phyloP scores from a whole-genome alignment of 305 asterid species.

The Fraxinus baroniana region DNA sequence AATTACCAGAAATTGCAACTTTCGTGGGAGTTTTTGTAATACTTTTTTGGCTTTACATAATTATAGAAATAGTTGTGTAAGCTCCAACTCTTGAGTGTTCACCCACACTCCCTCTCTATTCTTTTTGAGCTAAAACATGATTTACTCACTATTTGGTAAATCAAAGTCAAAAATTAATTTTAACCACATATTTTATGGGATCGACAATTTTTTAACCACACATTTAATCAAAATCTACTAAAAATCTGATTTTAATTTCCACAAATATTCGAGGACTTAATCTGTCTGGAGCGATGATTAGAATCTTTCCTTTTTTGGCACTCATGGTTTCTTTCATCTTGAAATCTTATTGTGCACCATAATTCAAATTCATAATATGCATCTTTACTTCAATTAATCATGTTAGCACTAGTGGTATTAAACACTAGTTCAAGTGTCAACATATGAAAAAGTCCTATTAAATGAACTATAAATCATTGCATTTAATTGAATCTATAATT shows the following conservation, averaged over 20 bases:
- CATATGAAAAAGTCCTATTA: background rate
- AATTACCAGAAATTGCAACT: too few relatives aligned
- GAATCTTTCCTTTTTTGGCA: background rate
- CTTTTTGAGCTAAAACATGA: too few relatives aligned
- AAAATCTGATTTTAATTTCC: too few relatives aligned
- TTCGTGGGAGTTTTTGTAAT: background rate
- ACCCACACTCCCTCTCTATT: too few relatives aligned
- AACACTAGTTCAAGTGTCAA: too few relatives aligned
- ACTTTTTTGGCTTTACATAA: background rate
- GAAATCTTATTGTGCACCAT: background rate
- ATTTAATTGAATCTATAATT: background rate
- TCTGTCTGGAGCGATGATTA: background rate
- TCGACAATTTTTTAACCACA: too few relatives aligned
- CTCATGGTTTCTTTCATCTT: background rate
- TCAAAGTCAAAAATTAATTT: too few relatives aligned
- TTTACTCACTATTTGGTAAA: too few relatives aligned
- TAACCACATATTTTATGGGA: too few relatives aligned
- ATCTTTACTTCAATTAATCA: background rate
- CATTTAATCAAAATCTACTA: background rate
- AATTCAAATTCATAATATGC: background rate
- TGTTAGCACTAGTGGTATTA: background rate
- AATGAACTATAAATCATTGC: background rate
- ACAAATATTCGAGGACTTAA: too few relatives aligned
- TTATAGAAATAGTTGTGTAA: too few relatives aligned
- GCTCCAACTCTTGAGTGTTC: too few relatives aligned